Evolutionary conservation across 1,284 basidiomycete genomes (phyloP), one percentile per base, ranked within the genome.

Genomic region (Xanthoconium separans): DNA sequence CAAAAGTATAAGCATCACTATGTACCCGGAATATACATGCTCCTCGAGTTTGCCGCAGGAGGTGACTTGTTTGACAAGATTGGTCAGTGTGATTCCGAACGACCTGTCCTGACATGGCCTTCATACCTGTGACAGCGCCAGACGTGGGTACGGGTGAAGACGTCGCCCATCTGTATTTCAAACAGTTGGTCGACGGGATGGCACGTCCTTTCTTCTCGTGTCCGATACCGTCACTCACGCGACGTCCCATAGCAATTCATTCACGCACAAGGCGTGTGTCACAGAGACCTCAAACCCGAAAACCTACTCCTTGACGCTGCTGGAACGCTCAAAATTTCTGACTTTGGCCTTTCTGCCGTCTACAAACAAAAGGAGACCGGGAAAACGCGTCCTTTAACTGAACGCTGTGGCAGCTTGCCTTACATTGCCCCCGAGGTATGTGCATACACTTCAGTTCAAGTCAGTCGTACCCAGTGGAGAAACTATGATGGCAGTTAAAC

Each of bases 51-150:
- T 40, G 96, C 95, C 0, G 87, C 87, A 1, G 95, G 95, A 43
- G 96, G 97, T 0, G 96, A 99, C 71, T 73, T 99, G 40, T 99
- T 99, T 69, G 97, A 99, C 74, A 98, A 98, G 77, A 98, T 99
- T 57, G 91, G 95, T 95, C 65, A 6, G 78, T 64, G 7, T 20
- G 8, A 39, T 39, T 6, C 29, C 27, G 22, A 41, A 15, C 33
- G 20, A 20, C 13, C 43, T 1, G 36, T 40, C 18, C 30, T 47
- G 31, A 29, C 36, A 30, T 40, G 20, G 2, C 15, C 18, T 30
- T 51, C 31, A 56, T 20, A 29, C 41, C 16, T 45, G 34, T 31
- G 18, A 51, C 33, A 65, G 67, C 65, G 4, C 94, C 94, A 5
- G 93, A 98, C 63, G 79, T 93, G 9, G 96, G 96, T 6, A 79